These are phyloP conservation scores for Neckera pumila DNA, from an alignment of 225 moss, liverwort and hornwort genomes.

Conservation along the genomic window DNA sequence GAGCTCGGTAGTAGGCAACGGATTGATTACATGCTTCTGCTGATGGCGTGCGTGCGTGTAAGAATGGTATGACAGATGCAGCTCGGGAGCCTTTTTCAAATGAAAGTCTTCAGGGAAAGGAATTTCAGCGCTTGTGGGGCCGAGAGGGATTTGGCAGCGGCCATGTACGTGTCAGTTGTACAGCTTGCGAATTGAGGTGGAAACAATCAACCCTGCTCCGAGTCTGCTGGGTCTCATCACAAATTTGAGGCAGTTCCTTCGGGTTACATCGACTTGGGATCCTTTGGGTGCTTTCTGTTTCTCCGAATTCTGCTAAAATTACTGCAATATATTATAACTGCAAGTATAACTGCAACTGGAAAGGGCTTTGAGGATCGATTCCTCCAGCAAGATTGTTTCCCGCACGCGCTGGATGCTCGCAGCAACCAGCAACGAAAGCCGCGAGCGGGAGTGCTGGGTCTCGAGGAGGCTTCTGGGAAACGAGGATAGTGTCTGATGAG, in stretches of 20 bases:
- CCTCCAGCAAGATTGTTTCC: neutral
- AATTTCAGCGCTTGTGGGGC: neutral
- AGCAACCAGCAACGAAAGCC: neutral
- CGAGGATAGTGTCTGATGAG: neutral
- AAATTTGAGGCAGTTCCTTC: neutral
- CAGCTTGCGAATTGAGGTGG: neutral
- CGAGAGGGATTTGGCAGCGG: neutral
- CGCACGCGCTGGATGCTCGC: neutral
- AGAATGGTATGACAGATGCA: neutral
- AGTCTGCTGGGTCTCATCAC: too few relatives aligned
- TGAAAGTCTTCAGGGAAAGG: neutral
- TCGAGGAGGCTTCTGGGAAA: neutral
- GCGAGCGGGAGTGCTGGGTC: neutral
- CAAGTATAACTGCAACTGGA: neutral
- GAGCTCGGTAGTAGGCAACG: neutral
- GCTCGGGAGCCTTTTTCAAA: neutral
- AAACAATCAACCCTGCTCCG: neutral
- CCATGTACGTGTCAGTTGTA: neutral
- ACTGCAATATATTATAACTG: too few relatives aligned
- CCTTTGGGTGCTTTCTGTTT: neutral
- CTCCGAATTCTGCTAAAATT: neutral
- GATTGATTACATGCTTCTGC: neutral
- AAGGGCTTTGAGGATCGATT: neutral
- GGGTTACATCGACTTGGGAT: neutral
- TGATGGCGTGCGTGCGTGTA: neutral